Evolutionary conservation across 2,329 filamentous ascomycete species (phyloP), one percentile per base, ranked within the genome.

Genomic region (Lomentospora prolificans): DNA sequence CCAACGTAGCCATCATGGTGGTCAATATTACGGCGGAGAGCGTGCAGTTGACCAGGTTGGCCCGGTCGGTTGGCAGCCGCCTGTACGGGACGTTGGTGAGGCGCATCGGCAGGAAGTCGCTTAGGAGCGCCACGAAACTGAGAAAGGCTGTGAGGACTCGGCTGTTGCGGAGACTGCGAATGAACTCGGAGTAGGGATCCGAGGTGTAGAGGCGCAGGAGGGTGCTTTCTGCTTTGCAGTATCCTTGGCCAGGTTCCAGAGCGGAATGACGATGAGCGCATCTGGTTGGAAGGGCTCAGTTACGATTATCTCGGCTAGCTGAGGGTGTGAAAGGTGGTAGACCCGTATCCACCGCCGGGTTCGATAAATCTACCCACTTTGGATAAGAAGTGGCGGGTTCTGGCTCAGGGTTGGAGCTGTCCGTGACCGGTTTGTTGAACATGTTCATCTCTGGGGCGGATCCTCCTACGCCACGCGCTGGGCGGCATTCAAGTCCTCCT

Each of bases 211-310:
- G 24, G 48, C 48, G 48, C 5, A 51, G 48, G 27, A 51, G 27
- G 48, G 48, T 28, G 48, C 22, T 22, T 30, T 51, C 48, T 19
- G 48, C 48, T n/a, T 51, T 51, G 48, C 48, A 30, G 48, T 28
- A 51, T 4, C 48, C 48, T 31, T 19, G n/a, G n/a, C 22, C 9
- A 51, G 48, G 48, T 51, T 51, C 48, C 48, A 51, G 22, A 51
- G 5, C 12, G 48, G 48, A 28, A 51, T 51, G 24, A 51, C 8
- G 12, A 51, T 19, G 24, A 51, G 24, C 22, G 48, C 48, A 31
- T 51, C 48, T 51, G 25, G 17, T n/a, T n/a, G n/a, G n/a, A n/a
- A n/a, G n/a, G n/a, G n/a, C n/a, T n/a, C n/a, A n/a, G n/a, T n/a
- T n/a, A n/a, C n/a, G n/a, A n/a, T n/a, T n/a, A n/a, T n/a, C n/a